These are phyloP conservation scores for Blumeriella jaapii DNA, from an alignment of 2,329 filamentous ascomycete genomes.

Conservation along the genomic window DNA sequence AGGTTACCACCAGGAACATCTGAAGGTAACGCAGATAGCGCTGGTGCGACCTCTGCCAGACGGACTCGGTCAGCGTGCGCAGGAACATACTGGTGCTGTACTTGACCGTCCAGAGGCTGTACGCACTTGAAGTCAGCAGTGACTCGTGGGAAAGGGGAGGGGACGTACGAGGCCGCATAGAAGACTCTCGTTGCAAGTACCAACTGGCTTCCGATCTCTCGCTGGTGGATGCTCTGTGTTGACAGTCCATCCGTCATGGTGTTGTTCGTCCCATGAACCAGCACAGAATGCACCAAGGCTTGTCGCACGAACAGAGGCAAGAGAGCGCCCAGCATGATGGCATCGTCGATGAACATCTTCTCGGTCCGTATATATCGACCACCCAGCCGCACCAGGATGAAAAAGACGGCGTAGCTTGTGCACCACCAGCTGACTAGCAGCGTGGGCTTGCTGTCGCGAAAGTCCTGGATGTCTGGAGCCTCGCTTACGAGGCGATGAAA, in stretches of 20 bases:
- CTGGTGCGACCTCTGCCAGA: slow-evolving; percentile 69
- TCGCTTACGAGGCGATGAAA: slow-evolving; percentile 15
- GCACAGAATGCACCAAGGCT: slow-evolving; percentile 71
- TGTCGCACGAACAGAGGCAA: slow-evolving; percentile 75
- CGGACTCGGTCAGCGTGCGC: slow-evolving; percentile 66
- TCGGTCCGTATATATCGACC: slow-evolving; percentile 83
- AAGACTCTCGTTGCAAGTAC: slow-evolving; percentile 73
- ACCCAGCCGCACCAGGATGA: slow-evolving; percentile 66
- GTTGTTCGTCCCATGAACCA: slow-evolving; percentile 90
- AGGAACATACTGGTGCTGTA: slow-evolving; percentile 83
- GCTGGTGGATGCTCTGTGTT: slow-evolving; percentile 47
- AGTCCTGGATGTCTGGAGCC: slow-evolving; percentile 18
- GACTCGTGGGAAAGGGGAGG: not conserved
- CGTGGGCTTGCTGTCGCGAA: slow-evolving; percentile 61
- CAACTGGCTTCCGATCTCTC: slow-evolving; percentile 64
- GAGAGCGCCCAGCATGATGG: slow-evolving; percentile 67
- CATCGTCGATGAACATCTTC: slow-evolving; percentile 77
- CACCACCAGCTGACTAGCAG: slow-evolving; percentile 93
- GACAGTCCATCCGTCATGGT: slow-evolving; percentile 42
- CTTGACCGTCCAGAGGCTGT: slow-evolving; percentile 83
- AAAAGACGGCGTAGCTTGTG: slow-evolving; percentile 65
- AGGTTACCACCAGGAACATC: slow-evolving; percentile 62
- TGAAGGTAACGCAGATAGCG: slow-evolving; percentile 59
- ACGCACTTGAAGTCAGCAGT: slow-evolving; percentile 2
- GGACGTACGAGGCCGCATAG: slow-evolving; percentile 74